Evolutionary conservation across 2,329 filamentous ascomycete genomes (phyloP).

Genomic region (Dryadomyces quercus-mongolicae): DNA sequence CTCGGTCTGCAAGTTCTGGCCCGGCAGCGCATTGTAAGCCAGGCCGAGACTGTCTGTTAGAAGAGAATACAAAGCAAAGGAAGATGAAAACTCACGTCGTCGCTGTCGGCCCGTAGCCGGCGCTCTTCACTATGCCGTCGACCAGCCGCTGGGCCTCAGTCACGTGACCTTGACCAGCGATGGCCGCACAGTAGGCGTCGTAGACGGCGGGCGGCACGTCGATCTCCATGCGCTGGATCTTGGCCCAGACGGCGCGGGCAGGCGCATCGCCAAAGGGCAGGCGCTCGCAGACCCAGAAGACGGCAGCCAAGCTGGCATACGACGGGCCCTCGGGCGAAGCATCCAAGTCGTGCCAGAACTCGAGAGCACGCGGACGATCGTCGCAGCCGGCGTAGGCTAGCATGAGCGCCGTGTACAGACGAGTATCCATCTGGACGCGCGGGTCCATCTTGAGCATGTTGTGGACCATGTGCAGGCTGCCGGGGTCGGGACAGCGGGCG

Average conservation of each 20-base stretch:
- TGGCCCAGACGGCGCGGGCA: slow-evolving; percentile 58
- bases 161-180: slow-evolving; percentile 61
- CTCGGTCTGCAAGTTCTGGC: slow-evolving; percentile 49
- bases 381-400: slow-evolving; percentile 66
- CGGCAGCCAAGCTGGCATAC: slow-evolving; percentile 66
- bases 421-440: slow-evolving; percentile 64
- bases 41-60: slow-evolving; percentile 50
- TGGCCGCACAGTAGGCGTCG: slow-evolving; percentile 61
- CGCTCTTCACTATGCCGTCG: slow-evolving; percentile 51
- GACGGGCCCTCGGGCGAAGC: slow-evolving; percentile 75
- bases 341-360: slow-evolving; percentile 78
- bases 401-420: slow-evolving; percentile 75
- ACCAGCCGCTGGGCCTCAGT: slow-evolving; percentile 57
- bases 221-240: slow-evolving; percentile 63
- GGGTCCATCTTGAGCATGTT: slow-evolving; percentile 92
- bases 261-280: slow-evolving; percentile 43
- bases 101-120: slow-evolving; percentile 54
- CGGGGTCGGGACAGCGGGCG: slow-evolving; percentile 29
- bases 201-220: slow-evolving; percentile 64
- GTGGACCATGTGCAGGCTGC: slow-evolving; percentile 64
- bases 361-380: slow-evolving; percentile 52
- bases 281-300: slow-evolving; percentile 66
- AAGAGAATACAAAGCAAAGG: background rate
- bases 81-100: slow-evolving; percentile 48
- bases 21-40: slow-evolving; percentile 62